Percentiles rank a stretch among this genome's conserved stretches.
Conservation (phyloP, 768 basidiomycete species). For the Amanita rimosa region DNA sequence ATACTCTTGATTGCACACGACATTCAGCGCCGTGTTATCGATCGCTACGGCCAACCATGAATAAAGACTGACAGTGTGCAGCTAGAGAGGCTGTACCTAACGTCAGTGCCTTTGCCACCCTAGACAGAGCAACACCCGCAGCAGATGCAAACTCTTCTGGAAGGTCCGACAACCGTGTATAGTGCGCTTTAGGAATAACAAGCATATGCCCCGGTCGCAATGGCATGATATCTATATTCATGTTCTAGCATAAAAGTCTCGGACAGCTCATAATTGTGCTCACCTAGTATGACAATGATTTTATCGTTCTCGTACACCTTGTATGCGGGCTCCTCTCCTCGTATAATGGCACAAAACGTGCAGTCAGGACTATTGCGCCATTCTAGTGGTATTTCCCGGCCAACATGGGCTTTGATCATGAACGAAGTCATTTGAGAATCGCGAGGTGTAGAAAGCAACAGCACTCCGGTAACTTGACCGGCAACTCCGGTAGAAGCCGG, state of each 20-base stretch:
- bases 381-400: conserved; percentile 30
- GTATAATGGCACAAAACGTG: conserved; percentile 57
- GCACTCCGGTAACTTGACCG: conserved; percentile 16
- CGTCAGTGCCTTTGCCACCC: conserved; percentile 51
- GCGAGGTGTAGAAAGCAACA: too few species aligned
- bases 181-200: conserved; percentile 59
- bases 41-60: conserved; percentile 26
- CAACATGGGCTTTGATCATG: conserved; percentile 52
- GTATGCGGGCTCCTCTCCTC: conserved; percentile 31
- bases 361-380: conserved; percentile 43
- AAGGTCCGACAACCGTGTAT: conserved; percentile 52
- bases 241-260: not conserved
- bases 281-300: conserved; percentile 57
- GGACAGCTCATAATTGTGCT: not conserved
- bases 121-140: conserved; percentile 46
- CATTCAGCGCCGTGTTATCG: conserved; percentile 57
- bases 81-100: conserved; percentile 30
- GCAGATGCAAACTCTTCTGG: conserved; percentile 48
- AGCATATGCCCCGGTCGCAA: conserved; percentile 57
- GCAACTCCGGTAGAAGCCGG: conserved; percentile 12
- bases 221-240: conserved; percentile 48
- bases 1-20: conserved; percentile 76
- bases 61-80: not conserved
- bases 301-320: conserved; percentile 51
- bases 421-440: conserved; percentile 58